Conservation (phyloP, 2,329 filamentous ascomycete species). For the Pseudogymnoascus sp. region DNA sequence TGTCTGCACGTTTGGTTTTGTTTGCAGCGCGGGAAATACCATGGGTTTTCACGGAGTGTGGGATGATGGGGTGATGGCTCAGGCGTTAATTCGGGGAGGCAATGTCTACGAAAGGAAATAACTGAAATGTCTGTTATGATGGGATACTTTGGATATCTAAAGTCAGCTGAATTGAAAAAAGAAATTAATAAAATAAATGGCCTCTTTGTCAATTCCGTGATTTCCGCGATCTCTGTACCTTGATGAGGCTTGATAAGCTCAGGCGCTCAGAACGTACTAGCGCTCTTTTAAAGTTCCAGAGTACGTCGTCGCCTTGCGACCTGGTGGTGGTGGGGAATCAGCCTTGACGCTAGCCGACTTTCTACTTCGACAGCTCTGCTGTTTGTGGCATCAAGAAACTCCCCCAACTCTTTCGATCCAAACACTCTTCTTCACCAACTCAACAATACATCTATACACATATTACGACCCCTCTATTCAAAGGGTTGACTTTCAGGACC, state of each 20-base stretch:
- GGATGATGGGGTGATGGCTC: not conserved
- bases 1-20: not conserved
- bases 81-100: not conserved
- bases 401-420: not conserved
- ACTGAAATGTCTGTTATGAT: not conserved
- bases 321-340: slow-evolving; percentile 1
- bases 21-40: not conserved
- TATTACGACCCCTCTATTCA: not conserved
- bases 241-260: not conserved
- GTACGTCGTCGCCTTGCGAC: not conserved
- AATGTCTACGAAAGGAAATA: not conserved
- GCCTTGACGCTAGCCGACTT: not conserved
- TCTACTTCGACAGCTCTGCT: slow-evolving; percentile 3
- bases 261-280: not conserved
- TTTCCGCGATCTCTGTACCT: not conserved
- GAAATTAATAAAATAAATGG: not conserved
- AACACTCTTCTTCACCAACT: not conserved
- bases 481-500: not conserved
- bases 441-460: not conserved
- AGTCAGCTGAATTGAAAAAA: not conserved
- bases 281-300: not conserved
- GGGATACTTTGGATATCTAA: not conserved
- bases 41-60: slow-evolving; percentile 1
- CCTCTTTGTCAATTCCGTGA: not conserved
- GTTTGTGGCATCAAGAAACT: not conserved